Percentiles rank a stretch among this genome's conserved stretches.
phyloP scores from a whole-genome alignment of 2,329 filamentous ascomycete species.

The Endocalyx cinctus region DNA sequence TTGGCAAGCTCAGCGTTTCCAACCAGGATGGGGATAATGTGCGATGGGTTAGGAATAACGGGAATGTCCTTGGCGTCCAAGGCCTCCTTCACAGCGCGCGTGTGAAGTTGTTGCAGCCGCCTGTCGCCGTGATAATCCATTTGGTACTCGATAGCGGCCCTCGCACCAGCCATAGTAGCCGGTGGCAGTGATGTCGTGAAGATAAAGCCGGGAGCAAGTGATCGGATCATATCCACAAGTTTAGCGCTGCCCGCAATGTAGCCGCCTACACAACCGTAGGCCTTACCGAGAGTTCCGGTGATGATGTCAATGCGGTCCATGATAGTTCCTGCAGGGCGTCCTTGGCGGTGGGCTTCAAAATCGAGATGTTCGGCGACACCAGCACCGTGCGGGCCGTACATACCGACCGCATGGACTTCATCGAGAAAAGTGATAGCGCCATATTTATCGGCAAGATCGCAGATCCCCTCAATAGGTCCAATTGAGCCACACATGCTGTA shows the following conservation, averaged over 20 bases:
- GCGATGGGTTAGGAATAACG: constrained; percentile 94
- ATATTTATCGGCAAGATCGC: constrained; percentile 94
- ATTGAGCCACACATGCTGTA: constrained; percentile 99
- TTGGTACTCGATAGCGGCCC: constrained; percentile 90
- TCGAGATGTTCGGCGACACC: constrained; percentile 97
- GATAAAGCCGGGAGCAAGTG: constrained; percentile 94
- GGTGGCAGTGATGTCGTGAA: constrained; percentile 97
- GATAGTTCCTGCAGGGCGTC: constrained; percentile 72
- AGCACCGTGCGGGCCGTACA: constrained; percentile 95
- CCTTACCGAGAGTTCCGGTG: constrained; percentile 94
- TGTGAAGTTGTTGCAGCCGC: constrained; percentile 91
- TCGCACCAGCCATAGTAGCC: constrained; percentile 92
- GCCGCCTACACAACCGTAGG: constrained; percentile 94
- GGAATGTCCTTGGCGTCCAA: constrained; percentile 79
- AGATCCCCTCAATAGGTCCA: constrained; percentile 92
- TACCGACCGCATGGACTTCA: constrained; percentile 97
- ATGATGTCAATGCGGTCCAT: constrained; percentile 98
- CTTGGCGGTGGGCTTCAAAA: constrained; percentile 77
- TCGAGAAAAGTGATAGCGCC: constrained; percentile 96
- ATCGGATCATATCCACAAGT: constrained; percentile 89
- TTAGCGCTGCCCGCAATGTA: constrained; percentile 90
- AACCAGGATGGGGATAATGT: constrained; percentile 91
- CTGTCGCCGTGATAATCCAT: constrained; percentile 80
- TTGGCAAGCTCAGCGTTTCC: constrained; percentile 92
- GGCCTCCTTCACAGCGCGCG: constrained; percentile 85